These are phyloP conservation scores for Antitrichia curtipendula DNA, from an alignment of 225 moss, liverwort and hornwort genomes.

Conservation along the genomic window DNA sequence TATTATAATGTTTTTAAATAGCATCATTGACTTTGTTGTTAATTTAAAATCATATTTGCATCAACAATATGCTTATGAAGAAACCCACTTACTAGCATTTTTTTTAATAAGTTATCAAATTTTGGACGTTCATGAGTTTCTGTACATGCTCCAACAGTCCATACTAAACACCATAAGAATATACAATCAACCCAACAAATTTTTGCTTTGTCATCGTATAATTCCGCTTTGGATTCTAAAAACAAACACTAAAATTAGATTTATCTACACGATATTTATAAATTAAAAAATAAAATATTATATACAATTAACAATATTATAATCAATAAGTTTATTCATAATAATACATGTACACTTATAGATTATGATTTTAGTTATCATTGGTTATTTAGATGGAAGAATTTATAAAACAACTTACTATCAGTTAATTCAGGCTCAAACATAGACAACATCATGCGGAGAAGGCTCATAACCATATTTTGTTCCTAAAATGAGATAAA, in stretches of 20 bases:
- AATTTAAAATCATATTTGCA: no score
- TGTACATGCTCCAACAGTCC: constrained; percentile 74
- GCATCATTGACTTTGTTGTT: neutral
- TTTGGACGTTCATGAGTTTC: constrained; percentile 58
- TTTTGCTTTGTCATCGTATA: constrained; percentile 59
- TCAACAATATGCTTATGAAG: fast-evolving
- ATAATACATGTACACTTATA: neutral
- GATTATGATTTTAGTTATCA: neutral
- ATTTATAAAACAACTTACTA: constrained; percentile 16
- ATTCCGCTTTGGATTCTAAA: constrained; percentile 42
- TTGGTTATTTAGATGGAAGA: neutral
- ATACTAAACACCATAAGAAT: constrained; percentile 58
- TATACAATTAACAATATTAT: neutral
- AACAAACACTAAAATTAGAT: neutral
- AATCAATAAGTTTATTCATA: neutral
- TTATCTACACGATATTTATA: neutral
- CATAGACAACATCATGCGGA: constrained; percentile 51
- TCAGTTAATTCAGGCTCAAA: constrained; percentile 69
- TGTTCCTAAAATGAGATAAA: constrained; percentile 32
- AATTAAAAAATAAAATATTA: neutral
- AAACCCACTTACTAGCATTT: constrained; percentile 29
- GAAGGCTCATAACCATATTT: constrained; percentile 70
- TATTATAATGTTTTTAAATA: fast-evolving
- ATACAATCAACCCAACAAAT: constrained; percentile 71
- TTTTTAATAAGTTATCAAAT: constrained; percentile 63